Percentiles rank a stretch among this genome's conserved stretches.
Conservation (phyloP, 2,329 filamentous ascomycete genomes). For the Hymenoscyphus linearis region DNA sequence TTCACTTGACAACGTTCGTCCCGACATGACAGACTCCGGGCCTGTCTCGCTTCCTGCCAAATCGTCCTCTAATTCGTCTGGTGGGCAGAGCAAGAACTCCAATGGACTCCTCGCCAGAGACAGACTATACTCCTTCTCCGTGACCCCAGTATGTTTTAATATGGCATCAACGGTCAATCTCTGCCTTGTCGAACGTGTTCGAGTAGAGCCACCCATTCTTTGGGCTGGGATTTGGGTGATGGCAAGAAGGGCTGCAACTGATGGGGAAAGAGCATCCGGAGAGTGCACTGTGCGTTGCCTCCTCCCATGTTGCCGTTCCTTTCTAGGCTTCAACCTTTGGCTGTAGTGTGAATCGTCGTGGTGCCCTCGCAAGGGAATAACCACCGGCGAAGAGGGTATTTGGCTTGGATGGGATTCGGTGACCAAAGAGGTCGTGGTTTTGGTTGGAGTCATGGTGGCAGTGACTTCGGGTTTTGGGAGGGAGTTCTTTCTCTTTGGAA, state of each 20-base stretch:
- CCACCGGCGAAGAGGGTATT: constrained; percentile 27
- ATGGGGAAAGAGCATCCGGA: constrained; percentile 51
- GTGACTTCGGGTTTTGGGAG: neutral
- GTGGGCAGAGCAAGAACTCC: constrained; percentile 54
- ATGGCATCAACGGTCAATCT: constrained; percentile 53
- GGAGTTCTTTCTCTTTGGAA: constrained; percentile 1
- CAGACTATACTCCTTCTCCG: constrained; percentile 49
- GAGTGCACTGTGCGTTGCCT: constrained; percentile 40
- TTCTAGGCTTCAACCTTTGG: constrained; percentile 20
- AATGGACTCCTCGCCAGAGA: constrained; percentile 50
- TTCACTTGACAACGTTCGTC: constrained; percentile 52
- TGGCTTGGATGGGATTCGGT: constrained; percentile 5
- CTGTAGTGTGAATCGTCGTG: constrained; percentile 19
- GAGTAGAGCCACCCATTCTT: constrained; percentile 27
- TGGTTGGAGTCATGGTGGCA: constrained; percentile 8
- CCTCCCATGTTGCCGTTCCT: constrained; percentile 19
- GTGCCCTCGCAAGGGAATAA: constrained; percentile 27
- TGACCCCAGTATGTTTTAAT: constrained; percentile 46
- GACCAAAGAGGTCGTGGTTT: constrained; percentile 9
- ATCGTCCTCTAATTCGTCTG: constrained; percentile 49
- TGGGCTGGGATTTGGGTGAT: constrained; percentile 54
- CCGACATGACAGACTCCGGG: constrained; percentile 47
- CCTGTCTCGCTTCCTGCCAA: constrained; percentile 46
- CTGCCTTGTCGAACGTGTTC: constrained; percentile 21
- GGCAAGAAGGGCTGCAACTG: constrained; percentile 55